Evolutionary conservation across 495 filamentous ascomycete species (phyloP), one percentile per base, ranked within the genome.

Genomic region (Immersiella caudata): DNA sequence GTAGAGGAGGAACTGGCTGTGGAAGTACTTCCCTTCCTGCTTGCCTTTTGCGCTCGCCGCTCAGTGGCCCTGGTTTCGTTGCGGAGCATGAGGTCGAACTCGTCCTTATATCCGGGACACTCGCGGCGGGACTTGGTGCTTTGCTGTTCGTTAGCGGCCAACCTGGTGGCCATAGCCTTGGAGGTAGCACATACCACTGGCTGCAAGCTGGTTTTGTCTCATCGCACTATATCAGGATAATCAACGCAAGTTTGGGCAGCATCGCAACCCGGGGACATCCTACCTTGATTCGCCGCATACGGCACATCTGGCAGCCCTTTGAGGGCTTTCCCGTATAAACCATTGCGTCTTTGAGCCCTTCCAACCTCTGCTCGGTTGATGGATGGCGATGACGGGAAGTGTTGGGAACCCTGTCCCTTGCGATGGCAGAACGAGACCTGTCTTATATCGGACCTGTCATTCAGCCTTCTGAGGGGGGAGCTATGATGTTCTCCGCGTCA

Each of bases 291-390:
- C 90, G 85, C 70, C 88, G 84, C 21, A 84, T 85, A 75, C 89
- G 82, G 72, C 90, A 92, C 79, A 89, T 88, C 75, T 89, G 88
- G 73, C 90, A 92, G 61, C 88, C 89, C 81, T 85, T 83, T 66
- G 88, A 90, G 60, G 90, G 90, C 75, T 90, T 90, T 27, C 90
- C 90, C 70, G 87, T 87, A 73, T 91, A 92, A 1, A 92, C 90
- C 90, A 92, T 92, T 58, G 52, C 12, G 2, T 16, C 25, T 16
- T n/a, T 12, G 1, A 33, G 21, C 7, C 1, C 18, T 25, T 20
- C 20, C 26, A 12, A 33, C 58, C 26, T 21, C n/a, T n/a, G 16
- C n/a, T 22, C 18, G 9, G 55, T 57, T 25, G 6, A 24, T n/a
- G 18, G 55, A 22, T 0, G 56, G 26, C 33, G 27, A 21, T n/a